Evolutionary conservation across 2,329 filamentous ascomycete genomes (phyloP).

Genomic region (Colletotrichum gigasporum): DNA sequence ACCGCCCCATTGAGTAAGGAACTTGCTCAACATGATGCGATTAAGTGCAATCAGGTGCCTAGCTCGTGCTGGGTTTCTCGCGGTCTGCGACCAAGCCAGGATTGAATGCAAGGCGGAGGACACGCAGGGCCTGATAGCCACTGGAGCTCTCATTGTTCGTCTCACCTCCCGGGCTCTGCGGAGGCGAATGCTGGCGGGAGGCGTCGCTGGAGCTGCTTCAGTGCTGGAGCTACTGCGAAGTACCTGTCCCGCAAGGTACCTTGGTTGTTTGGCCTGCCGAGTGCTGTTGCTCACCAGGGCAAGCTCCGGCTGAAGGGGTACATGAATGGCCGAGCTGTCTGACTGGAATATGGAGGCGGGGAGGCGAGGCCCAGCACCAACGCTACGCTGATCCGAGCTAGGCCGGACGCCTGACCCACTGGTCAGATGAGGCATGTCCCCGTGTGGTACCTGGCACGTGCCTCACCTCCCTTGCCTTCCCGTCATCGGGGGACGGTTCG

Average conservation of each 20-base stretch:
- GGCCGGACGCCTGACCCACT: slow-evolving; percentile 26
- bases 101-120: slow-evolving; percentile 23
- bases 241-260: slow-evolving; percentile 7
- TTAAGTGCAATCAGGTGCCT: slow-evolving; percentile 20
- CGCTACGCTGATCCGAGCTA: slow-evolving; percentile 31
- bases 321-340: slow-evolving; percentile 15
- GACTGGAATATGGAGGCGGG: slow-evolving; percentile 30
- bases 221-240: slow-evolving; percentile 15
- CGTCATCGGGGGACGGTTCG: slow-evolving; percentile 21
- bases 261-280: not conserved
- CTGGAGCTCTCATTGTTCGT: not conserved
- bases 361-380: slow-evolving; percentile 29
- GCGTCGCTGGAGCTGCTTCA: not conserved
- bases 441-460: slow-evolving; percentile 31
- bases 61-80: not conserved
- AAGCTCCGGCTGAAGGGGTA: slow-evolving; percentile 2
- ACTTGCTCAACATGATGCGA: slow-evolving; percentile 23
- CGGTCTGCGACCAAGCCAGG: not conserved
- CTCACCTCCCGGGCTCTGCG: not conserved
- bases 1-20: slow-evolving; percentile 4
- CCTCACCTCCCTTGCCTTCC: slow-evolving; percentile 24
- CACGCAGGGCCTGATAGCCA: slow-evolving; percentile 19
- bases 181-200: slow-evolving; percentile 7
- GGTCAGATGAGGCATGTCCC: slow-evolving; percentile 28
- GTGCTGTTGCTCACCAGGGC: not conserved